A percentile compares a stretch with the other conserved stretches of the same genome.
These are phyloP conservation scores for Lactarius sanguifluus DNA, from an alignment of 768 basidiomycete genomes.

Conservation along the genomic window DNA sequence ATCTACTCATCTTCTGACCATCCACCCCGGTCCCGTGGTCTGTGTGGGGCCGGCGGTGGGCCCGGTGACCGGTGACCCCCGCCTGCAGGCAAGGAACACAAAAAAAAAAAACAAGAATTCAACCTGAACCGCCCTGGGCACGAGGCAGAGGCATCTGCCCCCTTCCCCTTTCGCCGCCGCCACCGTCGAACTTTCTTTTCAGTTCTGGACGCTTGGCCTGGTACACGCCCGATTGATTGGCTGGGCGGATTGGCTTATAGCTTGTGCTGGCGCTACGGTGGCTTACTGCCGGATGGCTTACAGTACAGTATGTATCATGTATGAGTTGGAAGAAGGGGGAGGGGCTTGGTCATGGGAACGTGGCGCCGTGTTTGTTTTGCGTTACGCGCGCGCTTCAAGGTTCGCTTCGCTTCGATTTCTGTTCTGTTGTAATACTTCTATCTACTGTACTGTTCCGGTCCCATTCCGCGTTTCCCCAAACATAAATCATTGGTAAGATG, in stretches of 20 bases:
- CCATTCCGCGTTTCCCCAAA: slow-evolving; percentile 15
- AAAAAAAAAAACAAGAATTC: not conserved
- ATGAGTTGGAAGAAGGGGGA: not conserved
- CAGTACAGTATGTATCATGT: not conserved
- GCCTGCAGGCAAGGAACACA: slow-evolving; percentile 16
- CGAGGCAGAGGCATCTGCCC: slow-evolving; percentile 21
- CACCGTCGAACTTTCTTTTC: slow-evolving; percentile 4
- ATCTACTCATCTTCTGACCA: not conserved
- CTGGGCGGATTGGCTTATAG: not conserved
- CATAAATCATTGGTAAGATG: not conserved
- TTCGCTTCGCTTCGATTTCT: not conserved
- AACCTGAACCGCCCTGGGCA: slow-evolving; percentile 12
- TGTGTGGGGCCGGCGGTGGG: not conserved
- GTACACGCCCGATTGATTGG: not conserved
- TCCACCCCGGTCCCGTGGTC: not conserved
- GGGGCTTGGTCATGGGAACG: too few species aligned
- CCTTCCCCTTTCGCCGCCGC: not conserved
- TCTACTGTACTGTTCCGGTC: slow-evolving; percentile 19
- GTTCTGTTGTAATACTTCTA: not conserved
- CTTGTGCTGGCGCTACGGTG: not conserved
- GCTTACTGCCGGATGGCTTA: not conserved
- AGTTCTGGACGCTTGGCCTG: not conserved
- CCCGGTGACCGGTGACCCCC: slow-evolving; percentile 18
- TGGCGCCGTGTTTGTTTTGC: too few species aligned
- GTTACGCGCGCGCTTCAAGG: not conserved